Evolutionary conservation across 495 filamentous ascomycete genomes (phyloP).

Genomic region (Penicilliopsis zonata): DNA sequence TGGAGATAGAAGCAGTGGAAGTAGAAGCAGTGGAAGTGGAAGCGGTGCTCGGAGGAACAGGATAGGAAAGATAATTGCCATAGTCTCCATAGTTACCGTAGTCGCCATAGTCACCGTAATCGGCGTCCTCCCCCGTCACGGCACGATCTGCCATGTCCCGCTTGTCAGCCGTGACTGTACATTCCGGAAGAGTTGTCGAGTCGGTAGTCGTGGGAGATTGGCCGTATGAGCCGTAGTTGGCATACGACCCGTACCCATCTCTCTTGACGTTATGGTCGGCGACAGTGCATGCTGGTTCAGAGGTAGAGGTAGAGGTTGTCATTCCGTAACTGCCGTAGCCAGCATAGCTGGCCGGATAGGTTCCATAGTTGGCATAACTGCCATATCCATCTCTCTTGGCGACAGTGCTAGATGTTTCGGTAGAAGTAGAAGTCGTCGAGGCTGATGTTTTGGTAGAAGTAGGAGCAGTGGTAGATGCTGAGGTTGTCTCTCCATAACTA

Average conservation of each 20-base stretch:
- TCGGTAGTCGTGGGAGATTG: background rate
- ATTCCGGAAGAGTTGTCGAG: background rate
- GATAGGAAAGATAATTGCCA: background rate
- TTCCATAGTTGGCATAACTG: background rate
- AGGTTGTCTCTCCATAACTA: background rate
- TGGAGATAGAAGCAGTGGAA: no score
- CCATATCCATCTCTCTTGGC: background rate
- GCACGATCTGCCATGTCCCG: no score
- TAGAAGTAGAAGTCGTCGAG: background rate
- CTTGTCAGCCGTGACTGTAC: no score
- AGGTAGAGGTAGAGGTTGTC: background rate
- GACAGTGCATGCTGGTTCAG: background rate
- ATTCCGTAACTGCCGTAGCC: no score
- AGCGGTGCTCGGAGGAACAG: background rate
- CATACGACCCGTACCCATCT: background rate
- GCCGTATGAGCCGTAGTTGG: background rate
- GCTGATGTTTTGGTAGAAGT: background rate
- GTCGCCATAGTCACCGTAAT: conserved; percentile 1
- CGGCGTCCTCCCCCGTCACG: background rate
- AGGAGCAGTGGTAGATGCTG: background rate
- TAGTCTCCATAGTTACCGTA: conserved; percentile 1
- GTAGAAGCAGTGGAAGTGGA: no score
- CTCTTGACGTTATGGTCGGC: background rate
- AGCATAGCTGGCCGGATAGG: no score
- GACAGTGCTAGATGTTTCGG: background rate